Percentiles rank a stretch among this genome's conserved stretches.
Conservation (phyloP, 1,284 basidiomycete genomes). For the Ustilago nuda region DNA sequence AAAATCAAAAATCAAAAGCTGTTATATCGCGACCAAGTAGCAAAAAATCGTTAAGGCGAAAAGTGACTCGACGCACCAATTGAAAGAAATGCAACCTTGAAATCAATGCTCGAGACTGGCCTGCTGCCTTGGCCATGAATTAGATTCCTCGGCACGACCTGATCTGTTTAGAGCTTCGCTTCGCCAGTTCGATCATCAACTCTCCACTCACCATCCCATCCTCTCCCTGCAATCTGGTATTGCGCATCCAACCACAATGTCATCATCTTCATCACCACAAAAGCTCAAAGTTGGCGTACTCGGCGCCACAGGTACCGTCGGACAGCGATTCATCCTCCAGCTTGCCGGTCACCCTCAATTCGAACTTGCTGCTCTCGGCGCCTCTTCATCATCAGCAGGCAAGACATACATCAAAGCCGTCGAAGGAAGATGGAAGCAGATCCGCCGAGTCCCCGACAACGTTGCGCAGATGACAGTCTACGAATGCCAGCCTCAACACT, state of each 20-base stretch:
- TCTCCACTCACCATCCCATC: background rate
- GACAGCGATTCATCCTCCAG: conserved; percentile 81
- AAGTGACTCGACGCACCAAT: conserved; percentile 19
- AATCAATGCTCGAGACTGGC: conserved; percentile 5
- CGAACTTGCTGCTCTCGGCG: conserved; percentile 85
- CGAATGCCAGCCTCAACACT: conserved; percentile 83
- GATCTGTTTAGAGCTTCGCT: conserved; percentile 1
- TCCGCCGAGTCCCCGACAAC: conserved; percentile 78
- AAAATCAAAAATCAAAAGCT: background rate
- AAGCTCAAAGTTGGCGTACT: conserved; percentile 88
- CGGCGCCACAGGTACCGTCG: conserved; percentile 84
- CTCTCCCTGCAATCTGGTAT: background rate
- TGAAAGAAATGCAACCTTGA: conserved; percentile 6
- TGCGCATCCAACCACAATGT: background rate
- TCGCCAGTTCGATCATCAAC: background rate
- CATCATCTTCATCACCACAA: conserved; percentile 23
- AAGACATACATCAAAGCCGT: conserved; percentile 83
- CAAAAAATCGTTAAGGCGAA: background rate
- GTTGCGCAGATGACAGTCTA: conserved; percentile 80
- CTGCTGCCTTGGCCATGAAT: background rate
- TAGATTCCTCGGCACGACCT: background rate
- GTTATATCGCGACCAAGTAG: background rate
- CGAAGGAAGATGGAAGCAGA: conserved; percentile 85
- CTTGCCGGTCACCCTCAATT: conserved; percentile 93
- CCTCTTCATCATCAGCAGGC: conserved; percentile 87